These are phyloP conservation scores for Trichothecium sympodiale DNA, from an alignment of 2,329 filamentous ascomycete genomes.

Conservation along the genomic window DNA sequence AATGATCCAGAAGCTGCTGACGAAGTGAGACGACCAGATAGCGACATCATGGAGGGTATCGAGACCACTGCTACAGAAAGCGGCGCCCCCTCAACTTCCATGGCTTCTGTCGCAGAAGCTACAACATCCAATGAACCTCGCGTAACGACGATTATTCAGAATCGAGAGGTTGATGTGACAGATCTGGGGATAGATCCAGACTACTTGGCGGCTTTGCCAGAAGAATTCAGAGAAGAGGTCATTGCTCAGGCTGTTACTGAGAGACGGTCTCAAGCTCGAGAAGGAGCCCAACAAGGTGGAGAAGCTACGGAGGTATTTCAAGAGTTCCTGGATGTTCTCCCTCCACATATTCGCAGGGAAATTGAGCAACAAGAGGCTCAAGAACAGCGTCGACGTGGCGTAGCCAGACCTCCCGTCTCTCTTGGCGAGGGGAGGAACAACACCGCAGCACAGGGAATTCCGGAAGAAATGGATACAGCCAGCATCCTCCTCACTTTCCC, in stretches of 20 bases:
- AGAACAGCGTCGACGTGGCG: constrained; percentile 66
- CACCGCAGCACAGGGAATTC: constrained; percentile 6
- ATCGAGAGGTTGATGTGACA: constrained; percentile 84
- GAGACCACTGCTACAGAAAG: constrained; percentile 37
- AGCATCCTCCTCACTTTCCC: constrained; percentile 88
- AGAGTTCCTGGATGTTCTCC: constrained; percentile 88
- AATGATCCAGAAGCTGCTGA: background rate
- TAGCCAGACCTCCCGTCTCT: constrained; percentile 10
- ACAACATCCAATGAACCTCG: constrained; percentile 29
- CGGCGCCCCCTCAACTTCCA: background rate
- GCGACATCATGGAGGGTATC: constrained; percentile 65
- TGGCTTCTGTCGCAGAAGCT: background rate
- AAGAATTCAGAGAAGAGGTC: constrained; percentile 92
- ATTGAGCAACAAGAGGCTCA: constrained; percentile 82
- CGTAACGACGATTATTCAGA: constrained; percentile 73
- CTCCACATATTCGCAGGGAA: constrained; percentile 80
- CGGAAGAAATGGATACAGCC: constrained; percentile 79
- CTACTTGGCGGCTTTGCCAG: constrained; percentile 92
- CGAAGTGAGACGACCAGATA: constrained; percentile 6
- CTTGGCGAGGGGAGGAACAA: constrained; percentile 4
- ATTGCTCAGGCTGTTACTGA: constrained; percentile 83
- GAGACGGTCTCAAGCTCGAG: constrained; percentile 64
- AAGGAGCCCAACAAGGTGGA: constrained; percentile 51
- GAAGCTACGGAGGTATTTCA: constrained; percentile 78
- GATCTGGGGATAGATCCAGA: constrained; percentile 88